Conservation (phyloP, 305 asterid genomes). For the Fraxinus sp. region DNA sequence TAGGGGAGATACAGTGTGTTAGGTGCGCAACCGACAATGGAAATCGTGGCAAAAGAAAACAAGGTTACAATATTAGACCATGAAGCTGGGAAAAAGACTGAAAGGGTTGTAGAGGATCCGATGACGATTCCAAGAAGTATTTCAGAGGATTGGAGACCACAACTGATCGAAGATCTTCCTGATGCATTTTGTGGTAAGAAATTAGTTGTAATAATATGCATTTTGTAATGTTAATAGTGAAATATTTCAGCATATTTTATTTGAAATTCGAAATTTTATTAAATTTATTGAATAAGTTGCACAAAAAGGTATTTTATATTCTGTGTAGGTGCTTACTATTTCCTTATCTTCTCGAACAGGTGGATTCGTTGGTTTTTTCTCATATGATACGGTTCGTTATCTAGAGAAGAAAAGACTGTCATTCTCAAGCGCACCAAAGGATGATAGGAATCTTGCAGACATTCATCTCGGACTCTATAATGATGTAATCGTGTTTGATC, state of each 20-base stretch:
- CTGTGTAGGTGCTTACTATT: conserved; percentile 1
- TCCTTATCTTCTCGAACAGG: conserved; percentile 39
- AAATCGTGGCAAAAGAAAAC: too few species aligned
- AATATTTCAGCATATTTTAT: not conserved
- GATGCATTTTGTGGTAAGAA: conserved; percentile 74
- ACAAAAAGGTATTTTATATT: not conserved
- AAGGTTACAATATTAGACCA: too few species aligned
- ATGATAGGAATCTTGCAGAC: conserved; percentile 76
- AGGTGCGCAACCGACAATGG: too few species aligned
- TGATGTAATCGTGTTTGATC: conserved; percentile 82
- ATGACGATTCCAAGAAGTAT: too few species aligned
- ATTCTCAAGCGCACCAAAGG: conserved; percentile 64
- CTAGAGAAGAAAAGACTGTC: conserved; percentile 64
- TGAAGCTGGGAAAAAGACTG: too few species aligned
- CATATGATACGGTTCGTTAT: conserved; percentile 83
- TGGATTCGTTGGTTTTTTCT: conserved; percentile 94
- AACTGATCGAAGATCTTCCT: not conserved
- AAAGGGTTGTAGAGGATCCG: too few species aligned
- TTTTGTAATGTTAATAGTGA: not conserved
- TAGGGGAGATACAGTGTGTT: too few species aligned
- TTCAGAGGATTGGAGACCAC: too few species aligned
- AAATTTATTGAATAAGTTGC: not conserved
- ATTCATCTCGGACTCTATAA: conserved; percentile 85
- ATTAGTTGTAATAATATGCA: not conserved
- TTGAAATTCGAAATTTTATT: not conserved